phyloP scores from a whole-genome alignment of 208 protist genomes.

The Acanthamoeba sp. region DNA sequence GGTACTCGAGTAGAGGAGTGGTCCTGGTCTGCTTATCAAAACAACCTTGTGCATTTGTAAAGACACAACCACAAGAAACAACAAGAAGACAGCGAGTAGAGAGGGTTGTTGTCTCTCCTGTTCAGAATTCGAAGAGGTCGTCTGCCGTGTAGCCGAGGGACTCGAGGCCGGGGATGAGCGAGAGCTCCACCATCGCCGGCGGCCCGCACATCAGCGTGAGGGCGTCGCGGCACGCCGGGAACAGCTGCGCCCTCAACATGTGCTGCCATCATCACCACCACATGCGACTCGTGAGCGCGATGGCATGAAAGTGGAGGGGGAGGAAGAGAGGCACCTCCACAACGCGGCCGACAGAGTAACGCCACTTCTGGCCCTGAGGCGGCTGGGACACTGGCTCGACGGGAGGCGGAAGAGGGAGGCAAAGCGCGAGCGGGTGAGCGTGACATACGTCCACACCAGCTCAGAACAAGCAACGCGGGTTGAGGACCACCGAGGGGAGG shows the following conservation, averaged over 20 bases:
- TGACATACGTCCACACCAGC: neutral
- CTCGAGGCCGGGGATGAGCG: conserved; percentile 23
- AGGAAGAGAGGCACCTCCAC: neutral
- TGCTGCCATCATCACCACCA: neutral
- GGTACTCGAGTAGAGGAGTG: too few relatives aligned
- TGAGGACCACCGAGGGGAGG: neutral
- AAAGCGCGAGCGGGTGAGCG: too few relatives aligned
- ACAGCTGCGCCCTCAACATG: conserved; percentile 20
- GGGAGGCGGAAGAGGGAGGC: too few relatives aligned
- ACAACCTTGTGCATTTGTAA: too few relatives aligned
- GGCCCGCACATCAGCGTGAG: neutral
- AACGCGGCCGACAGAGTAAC: neutral
- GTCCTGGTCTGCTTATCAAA: too few relatives aligned
- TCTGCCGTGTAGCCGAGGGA: conserved; percentile 4
- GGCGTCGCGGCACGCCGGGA: neutral
- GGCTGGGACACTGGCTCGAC: neutral
- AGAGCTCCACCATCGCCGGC: neutral
- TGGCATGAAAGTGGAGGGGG: neutral
- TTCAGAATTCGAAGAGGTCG: conserved; percentile 19
- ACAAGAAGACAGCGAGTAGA: too few relatives aligned
- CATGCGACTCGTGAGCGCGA: too few relatives aligned
- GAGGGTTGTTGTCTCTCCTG: too few relatives aligned
- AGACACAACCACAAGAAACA: too few relatives aligned
- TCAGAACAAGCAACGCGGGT: neutral
- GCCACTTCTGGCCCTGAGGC: neutral